Evolutionary conservation across 176 grass and related monocot genomes (phyloP), one percentile per base, ranked within the genome.

Genomic region (Musa acuminata): DNA sequence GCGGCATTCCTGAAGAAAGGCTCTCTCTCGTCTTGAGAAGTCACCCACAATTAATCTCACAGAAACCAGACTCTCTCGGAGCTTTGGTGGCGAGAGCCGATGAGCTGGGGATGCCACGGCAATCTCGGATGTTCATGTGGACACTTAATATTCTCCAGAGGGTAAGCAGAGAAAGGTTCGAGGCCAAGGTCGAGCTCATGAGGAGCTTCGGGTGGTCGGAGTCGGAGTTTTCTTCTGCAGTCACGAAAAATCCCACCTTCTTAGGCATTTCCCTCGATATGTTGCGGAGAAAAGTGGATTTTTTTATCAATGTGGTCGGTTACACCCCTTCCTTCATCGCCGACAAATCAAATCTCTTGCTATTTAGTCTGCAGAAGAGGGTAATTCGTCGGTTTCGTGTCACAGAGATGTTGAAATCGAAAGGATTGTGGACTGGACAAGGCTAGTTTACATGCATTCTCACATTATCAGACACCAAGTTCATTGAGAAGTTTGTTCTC

Each of bases 281-380:
- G 63, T 52, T 89, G 53, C 76, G 48, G 8, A 21, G 20, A 27
- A 91, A 87, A 80, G 82, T 89, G 66, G 84, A 88, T 71, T 85
- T 96, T 62, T 80, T 89, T 10, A 17, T 25, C 50, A 78, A 19
- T 9, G 64, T 77, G 48, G 58, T 21, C 19, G 69, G 79, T 14
- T 91, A 62, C 75, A 17, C 48, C 26, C 53, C 25, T 8, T 53
- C 14, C 19, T 8, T 50, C 64, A 17, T 91, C 54, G 71, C 81
- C 9, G 26, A 0, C 11, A 59, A 59, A 20, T 86, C 88, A 24
- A 23, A 25, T 24, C 5, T 96, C 49, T 64, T 96, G 22, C 67
- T 53, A 1, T 71, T 59, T 43, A 89, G 86, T 70, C 75, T 96
- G 60, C 54, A 81, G 70, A 87, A 87, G 74, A 78, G 89, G 80